Evolutionary conservation across 2,329 filamentous ascomycete genomes (phyloP), one percentile per base, ranked within the genome.

Genomic region (Cadophora luteo-olivacea): DNA sequence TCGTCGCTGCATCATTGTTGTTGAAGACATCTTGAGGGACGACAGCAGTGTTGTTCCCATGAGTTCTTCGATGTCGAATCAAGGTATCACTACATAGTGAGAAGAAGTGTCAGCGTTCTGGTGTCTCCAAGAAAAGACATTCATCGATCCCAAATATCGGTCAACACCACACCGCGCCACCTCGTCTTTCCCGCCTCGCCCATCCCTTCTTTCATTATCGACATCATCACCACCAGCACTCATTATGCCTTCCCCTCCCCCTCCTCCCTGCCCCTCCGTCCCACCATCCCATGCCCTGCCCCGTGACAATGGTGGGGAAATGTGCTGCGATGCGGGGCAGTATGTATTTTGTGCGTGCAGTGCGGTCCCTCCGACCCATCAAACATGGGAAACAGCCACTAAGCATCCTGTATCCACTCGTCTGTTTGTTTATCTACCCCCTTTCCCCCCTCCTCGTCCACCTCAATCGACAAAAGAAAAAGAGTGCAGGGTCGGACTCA

Each of bases 61-160:
- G 61, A 12, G 61, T 64, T 51, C 57, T 41, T 48, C 61, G 61
- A 55, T 64, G 61, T 49, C 61, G 61, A 19, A 64, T 64, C 61
- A 64, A 64, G 32, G 61, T 64, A 64, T 64, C 61, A 55, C 61
- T 64, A 24, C 7, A 38, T n/a, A 32, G n/a, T 11, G 54, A 57
- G 32, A 12, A 14, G 32, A 36, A 38, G 4, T 36, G 54, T 57
- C 32, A 57, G 54, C 54, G 2, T 22, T 57, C 32, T 38, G 54
- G 1, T 11, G 38, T 32, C 19, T 38, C 5, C 8, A 33, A 38
- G 19, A 36, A 38, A 3, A 36, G 54, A 57, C 11, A 22, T 57
- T 32, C 54, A 24, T 57, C 9, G 3, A 38, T 14, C 7, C 12
- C 16, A 12, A 22, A 32, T 32, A 24, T 19, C 3, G 32, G 11